These are phyloP conservation scores for Dioscorea cayenensis DNA, from an alignment of 116 monocot species.

Conservation along the genomic window DNA sequence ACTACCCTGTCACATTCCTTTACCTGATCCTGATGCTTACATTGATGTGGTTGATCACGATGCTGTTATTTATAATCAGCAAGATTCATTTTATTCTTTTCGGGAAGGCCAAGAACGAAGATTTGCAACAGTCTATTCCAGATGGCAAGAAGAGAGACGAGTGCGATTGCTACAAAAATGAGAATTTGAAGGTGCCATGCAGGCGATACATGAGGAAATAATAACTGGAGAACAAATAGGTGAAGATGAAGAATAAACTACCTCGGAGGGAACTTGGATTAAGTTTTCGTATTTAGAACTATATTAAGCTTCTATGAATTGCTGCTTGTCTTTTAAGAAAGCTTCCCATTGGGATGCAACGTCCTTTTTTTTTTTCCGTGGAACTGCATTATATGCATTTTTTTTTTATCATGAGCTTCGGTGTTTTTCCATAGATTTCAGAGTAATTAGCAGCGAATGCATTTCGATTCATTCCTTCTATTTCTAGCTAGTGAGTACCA, in stretches of 20 bases:
- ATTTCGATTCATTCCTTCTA: too few relatives aligned
- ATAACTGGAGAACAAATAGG: slow-evolving; percentile 20
- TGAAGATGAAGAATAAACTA: slow-evolving; percentile 9
- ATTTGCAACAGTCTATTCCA: slow-evolving; percentile 14
- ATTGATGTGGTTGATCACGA: slow-evolving; percentile 52
- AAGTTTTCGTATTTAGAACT: too few relatives aligned
- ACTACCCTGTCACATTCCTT: slow-evolving; percentile 37
- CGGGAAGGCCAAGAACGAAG: background rate
- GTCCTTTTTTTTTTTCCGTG: too few relatives aligned
- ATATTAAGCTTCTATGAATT: too few relatives aligned
- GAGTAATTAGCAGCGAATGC: too few relatives aligned
- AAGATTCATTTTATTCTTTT: background rate
- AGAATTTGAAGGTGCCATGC: slow-evolving; percentile 17
- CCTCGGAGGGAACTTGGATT: background rate
- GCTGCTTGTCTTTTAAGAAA: too few relatives aligned
- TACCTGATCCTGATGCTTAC: slow-evolving; percentile 59
- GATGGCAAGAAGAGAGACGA: slow-evolving; percentile 27
- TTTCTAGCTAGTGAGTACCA: too few relatives aligned
- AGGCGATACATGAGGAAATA: slow-evolving; percentile 9
- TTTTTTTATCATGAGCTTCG: too few relatives aligned
- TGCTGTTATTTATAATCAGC: slow-evolving; percentile 31
- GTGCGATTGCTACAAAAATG: slow-evolving; percentile 1
- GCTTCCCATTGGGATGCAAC: too few relatives aligned
- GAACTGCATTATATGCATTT: too few relatives aligned
- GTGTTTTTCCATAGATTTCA: too few relatives aligned